Conservation (phyloP, 768 basidiomycete species). For the Lentinula sp. region DNA sequence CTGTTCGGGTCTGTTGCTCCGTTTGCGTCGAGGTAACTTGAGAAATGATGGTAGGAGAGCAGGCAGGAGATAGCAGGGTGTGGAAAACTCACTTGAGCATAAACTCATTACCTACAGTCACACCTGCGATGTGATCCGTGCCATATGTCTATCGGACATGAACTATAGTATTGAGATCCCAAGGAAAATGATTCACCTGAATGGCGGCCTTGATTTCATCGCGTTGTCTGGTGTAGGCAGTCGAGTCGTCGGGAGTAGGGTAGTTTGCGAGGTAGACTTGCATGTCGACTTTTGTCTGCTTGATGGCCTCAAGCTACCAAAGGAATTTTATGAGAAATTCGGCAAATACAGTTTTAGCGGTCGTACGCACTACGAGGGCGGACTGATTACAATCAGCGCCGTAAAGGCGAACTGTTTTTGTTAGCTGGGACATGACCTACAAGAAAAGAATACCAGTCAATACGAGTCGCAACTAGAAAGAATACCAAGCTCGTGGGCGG, state of each 20-base stretch:
- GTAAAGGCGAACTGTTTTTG: slow-evolving; percentile 77
- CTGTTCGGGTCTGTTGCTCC: slow-evolving; percentile 50
- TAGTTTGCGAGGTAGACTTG: slow-evolving; percentile 75
- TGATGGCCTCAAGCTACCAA: slow-evolving; percentile 74
- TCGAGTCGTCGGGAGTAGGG: slow-evolving; percentile 50
- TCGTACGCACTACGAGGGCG: slow-evolving; percentile 54
- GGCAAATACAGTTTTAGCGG: neutral
- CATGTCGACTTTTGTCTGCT: slow-evolving; percentile 85
- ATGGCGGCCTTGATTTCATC: slow-evolving; percentile 62
- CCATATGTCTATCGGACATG: slow-evolving; percentile 49
- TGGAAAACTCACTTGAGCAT: slow-evolving; percentile 58
- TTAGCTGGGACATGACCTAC: slow-evolving; percentile 81
- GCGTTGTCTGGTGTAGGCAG: slow-evolving; percentile 71
- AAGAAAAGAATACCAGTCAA: neutral
- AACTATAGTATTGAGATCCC: neutral
- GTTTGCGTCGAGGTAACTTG: slow-evolving; percentile 52
- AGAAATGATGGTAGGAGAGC: neutral
- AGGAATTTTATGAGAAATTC: neutral
- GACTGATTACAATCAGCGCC: slow-evolving; percentile 86
- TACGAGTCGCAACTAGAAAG: slow-evolving; percentile 10
- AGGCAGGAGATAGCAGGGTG: neutral
- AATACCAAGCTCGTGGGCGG: slow-evolving; percentile 7
- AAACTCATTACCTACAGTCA: slow-evolving; percentile 92
- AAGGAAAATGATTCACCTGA: slow-evolving; percentile 15
- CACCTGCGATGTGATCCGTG: slow-evolving; percentile 62